Evolutionary conservation across 306 rosid genomes (phyloP).

Genomic region (Prunus mume): DNA sequence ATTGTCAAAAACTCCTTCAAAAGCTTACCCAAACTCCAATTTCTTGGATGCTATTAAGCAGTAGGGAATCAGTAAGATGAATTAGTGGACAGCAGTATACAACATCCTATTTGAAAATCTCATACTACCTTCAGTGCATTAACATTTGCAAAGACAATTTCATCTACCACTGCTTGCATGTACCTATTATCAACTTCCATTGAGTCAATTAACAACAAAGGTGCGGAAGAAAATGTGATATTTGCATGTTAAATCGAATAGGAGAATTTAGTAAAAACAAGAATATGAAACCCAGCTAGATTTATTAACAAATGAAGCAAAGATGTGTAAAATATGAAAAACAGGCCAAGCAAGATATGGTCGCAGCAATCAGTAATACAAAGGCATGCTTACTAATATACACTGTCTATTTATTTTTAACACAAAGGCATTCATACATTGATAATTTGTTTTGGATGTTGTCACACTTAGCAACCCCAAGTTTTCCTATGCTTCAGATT

Average conservation of each 20-base stretch:
- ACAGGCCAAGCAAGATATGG: neutral
- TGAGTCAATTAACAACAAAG: neutral
- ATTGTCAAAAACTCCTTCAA: conserved; percentile 63
- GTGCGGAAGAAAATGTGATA: neutral
- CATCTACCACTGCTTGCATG: conserved; percentile 98
- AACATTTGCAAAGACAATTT: conserved; percentile 65
- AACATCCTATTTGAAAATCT: neutral
- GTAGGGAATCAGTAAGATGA: conserved; percentile 29
- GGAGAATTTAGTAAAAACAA: neutral
- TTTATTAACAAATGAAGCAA: neutral
- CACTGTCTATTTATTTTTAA: too few relatives aligned
- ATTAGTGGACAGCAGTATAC: conserved; percentile 10
- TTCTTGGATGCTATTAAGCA: conserved; percentile 70
- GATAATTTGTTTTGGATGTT: neutral
- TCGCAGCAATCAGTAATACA: neutral
- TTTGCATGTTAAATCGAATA: neutral
- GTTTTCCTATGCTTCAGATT: neutral
- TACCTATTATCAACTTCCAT: conserved; percentile 52
- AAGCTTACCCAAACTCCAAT: conserved; percentile 81
- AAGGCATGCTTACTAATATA: neutral
- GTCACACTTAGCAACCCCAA: neutral
- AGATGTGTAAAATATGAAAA: neutral
- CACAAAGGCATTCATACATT: neutral
- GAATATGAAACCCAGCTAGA: neutral
- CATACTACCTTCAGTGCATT: conserved; percentile 66